Evolutionary conservation across 2,329 filamentous ascomycete species (phyloP).

Genomic region (Cryphonectria radicalis): DNA sequence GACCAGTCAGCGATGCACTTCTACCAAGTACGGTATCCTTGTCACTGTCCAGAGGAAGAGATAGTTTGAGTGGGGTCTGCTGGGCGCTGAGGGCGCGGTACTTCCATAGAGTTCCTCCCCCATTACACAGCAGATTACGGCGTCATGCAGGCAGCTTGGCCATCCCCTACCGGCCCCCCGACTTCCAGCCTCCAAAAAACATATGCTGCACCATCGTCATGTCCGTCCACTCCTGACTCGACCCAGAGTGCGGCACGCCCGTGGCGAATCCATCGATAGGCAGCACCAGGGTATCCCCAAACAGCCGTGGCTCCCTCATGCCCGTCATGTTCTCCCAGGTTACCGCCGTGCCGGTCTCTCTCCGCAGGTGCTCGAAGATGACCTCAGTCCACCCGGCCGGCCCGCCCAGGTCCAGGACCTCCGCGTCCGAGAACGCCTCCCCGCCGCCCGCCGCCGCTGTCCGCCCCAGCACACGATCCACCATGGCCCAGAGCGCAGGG

Average conservation of each 20-base stretch:
- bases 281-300: slow-evolving; percentile 33
- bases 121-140: too few species aligned
- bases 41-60: background rate
- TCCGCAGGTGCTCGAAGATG: slow-evolving; percentile 22
- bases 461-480: slow-evolving; percentile 33
- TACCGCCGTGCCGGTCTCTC: slow-evolving; percentile 25
- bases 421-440: slow-evolving; percentile 32
- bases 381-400: slow-evolving; percentile 28
- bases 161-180: background rate
- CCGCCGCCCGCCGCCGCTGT: background rate
- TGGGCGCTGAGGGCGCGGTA: background rate
- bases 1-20: background rate
- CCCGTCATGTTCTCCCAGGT: slow-evolving; percentile 22
- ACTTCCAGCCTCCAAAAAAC: background rate
- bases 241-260: slow-evolving; percentile 31
- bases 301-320: slow-evolving; percentile 31
- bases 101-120: background rate
- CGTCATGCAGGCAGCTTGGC: too few species aligned
- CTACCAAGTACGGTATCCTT: background rate
- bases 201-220: slow-evolving; percentile 5
- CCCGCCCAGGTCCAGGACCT: slow-evolving; percentile 27
- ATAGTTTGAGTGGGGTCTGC: background rate
- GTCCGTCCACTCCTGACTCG: slow-evolving; percentile 18
- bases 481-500: slow-evolving; percentile 38
- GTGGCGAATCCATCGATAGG: slow-evolving; percentile 33